phyloP scores from a whole-genome alignment of 2,329 filamentous ascomycete genomes.

The Cladosporium sp. region DNA sequence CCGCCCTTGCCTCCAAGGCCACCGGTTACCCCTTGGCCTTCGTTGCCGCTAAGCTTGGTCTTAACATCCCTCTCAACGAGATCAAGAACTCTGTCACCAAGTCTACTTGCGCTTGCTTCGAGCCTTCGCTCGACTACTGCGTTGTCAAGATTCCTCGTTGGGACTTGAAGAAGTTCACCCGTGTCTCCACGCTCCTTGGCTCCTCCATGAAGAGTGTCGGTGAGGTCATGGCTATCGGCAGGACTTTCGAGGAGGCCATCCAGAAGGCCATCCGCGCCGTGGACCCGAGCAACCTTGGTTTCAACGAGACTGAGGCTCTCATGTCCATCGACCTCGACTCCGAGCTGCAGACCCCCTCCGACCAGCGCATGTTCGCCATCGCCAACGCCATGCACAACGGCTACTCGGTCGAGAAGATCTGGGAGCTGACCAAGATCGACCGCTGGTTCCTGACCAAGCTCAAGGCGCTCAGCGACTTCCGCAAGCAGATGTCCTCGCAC shows the following conservation, averaged over 20 bases:
- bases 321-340: constrained; percentile 97
- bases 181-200: constrained; percentile 90
- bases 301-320: constrained; percentile 81
- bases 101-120: constrained; percentile 94
- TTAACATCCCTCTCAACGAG: constrained; percentile 92
- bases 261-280: constrained; percentile 96
- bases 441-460: constrained; percentile 96
- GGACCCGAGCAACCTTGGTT: constrained; percentile 92
- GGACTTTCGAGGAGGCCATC: constrained; percentile 96
- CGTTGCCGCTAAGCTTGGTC: constrained; percentile 92
- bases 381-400: constrained; percentile 95
- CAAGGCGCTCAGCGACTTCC: constrained; percentile 86
- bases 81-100: constrained; percentile 96
- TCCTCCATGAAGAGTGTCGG: constrained; percentile 99
- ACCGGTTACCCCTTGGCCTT: constrained; percentile 96
- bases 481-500: constrained; percentile 68
- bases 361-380: constrained; percentile 95
- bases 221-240: constrained; percentile 97
- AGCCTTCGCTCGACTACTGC: constrained; percentile 95
- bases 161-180: constrained; percentile 98
- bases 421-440: constrained; percentile 97
- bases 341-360: constrained; percentile 93
- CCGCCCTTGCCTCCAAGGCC: constrained; percentile 91
- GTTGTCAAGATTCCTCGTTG: constrained; percentile 98
- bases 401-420: constrained; percentile 94